Evolutionary conservation across 2,329 filamentous ascomycete genomes (phyloP), one percentile per base, ranked within the genome.

Genomic region (Fusarium nodosum): DNA sequence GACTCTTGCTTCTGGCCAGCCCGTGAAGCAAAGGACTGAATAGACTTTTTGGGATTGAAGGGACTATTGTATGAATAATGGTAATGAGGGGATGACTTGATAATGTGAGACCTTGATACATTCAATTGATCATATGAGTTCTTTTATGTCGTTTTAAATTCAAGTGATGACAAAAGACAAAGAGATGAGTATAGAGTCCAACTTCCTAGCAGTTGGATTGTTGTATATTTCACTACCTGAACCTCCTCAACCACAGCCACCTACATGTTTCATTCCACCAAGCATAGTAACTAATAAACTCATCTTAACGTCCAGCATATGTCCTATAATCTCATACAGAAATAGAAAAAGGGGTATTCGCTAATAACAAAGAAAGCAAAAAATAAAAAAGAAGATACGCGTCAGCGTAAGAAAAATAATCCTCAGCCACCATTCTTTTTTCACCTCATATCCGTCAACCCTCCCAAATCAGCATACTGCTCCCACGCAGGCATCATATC

Each of bases 381-480:
- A 54, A 51, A 22, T 22, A 22, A 45, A 30, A 48, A 28, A 39
- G 4, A 48, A 59, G 47, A 26, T 33, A 52, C 58, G 59, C 55
- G 60, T 64, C 52, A 41, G 67, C 56, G 62, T 44, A 57, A 69
- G 45, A 57, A 69, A 42, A 54, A 34, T 39, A 28, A 4, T 16
- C 31, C 46, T 22, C 44, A 16, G 22, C 22, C 48, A 33, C 15
- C 48, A 24, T 9, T 24, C 39, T 22, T 42, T 26, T 44, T 26
- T 79, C 70, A 80, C 44, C 72, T 72, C 68, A 79, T 74, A 61
- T 80, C 79, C 3, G 79, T 84, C 47, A 84, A 69, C 0, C 83
- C 83, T 34, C 83, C 83, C 6, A 85, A 72, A 15, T 83, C 81
- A 30, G 78, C 77, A 63, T 82, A 85, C 72, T 84, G 81, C 66